phyloP scores from a whole-genome alignment of 345 rosid genomes.

The Trapa bicornis region DNA sequence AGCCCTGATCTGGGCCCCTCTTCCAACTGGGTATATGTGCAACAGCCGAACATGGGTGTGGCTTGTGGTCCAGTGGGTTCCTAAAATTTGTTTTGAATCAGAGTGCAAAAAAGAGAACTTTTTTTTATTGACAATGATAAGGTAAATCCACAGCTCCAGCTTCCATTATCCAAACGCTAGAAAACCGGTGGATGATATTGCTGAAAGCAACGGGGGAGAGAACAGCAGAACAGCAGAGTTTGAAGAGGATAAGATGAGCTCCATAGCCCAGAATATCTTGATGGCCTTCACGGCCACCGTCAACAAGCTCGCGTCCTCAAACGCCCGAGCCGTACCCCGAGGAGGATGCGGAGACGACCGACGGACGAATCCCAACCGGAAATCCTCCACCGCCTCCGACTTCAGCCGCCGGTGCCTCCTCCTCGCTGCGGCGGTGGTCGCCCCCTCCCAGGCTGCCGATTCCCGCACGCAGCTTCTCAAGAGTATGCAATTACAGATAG shows the following conservation, averaged over 20 bases:
- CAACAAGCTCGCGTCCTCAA: slow-evolving; percentile 73
- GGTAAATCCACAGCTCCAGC: too few species aligned
- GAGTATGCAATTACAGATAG: slow-evolving; percentile 14
- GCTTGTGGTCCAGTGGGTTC: too few species aligned
- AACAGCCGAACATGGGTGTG: too few species aligned
- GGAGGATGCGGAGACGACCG: slow-evolving; percentile 29
- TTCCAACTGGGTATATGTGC: too few species aligned
- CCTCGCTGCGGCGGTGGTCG: slow-evolving; percentile 32
- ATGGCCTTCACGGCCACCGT: slow-evolving; percentile 91
- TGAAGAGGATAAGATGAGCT: slow-evolving; percentile 9
- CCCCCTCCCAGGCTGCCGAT: slow-evolving; percentile 15
- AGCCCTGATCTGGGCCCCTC: too few species aligned
- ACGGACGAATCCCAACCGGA: not conserved
- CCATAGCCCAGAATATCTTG: slow-evolving; percentile 62
- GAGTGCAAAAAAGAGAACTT: too few species aligned
- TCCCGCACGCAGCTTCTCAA: slow-evolving; percentile 52
- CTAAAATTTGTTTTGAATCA: too few species aligned
- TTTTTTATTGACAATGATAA: too few species aligned
- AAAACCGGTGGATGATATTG: not conserved
- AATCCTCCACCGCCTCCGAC: slow-evolving; percentile 3
- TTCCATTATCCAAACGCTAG: not conserved
- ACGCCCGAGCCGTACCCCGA: slow-evolving; percentile 53
- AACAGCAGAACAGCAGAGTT: not conserved
- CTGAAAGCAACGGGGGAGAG: not conserved
- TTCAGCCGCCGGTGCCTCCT: slow-evolving; percentile 41